A percentile compares a stretch with the other conserved stretches of the same genome.
phyloP scores from a whole-genome alignment of 768 basidiomycete species.

The Tylopilus subfusipes region DNA sequence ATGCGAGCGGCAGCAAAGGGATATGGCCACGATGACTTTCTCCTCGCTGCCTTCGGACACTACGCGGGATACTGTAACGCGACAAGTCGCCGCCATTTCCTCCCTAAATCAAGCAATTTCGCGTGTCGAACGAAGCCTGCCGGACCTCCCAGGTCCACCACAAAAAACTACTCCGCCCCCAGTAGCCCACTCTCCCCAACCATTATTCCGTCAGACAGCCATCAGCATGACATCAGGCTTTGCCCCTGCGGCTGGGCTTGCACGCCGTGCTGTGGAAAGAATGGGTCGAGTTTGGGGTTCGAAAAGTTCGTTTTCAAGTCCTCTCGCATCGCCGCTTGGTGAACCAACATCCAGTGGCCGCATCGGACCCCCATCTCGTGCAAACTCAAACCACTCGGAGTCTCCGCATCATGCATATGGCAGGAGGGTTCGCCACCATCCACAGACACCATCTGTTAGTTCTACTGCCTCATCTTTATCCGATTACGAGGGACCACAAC shows the following conservation, averaged over 20 bases:
- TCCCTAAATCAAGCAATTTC: constrained; percentile 22
- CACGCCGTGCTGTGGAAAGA: constrained; percentile 74
- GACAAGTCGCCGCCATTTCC: constrained; percentile 17
- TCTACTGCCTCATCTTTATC: constrained; percentile 49
- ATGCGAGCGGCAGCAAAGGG: constrained; percentile 39
- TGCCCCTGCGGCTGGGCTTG: constrained; percentile 70
- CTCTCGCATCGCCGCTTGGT: constrained; percentile 45
- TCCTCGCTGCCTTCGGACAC: constrained; percentile 24
- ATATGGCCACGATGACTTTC: constrained; percentile 43
- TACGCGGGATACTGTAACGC: constrained; percentile 28
- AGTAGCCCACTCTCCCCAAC: constrained; percentile 19
- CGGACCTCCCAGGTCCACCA: constrained; percentile 27
- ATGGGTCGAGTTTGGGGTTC: constrained; percentile 65
- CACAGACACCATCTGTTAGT: constrained; percentile 56
- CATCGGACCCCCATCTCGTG: constrained; percentile 35
- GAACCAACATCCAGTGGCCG: constrained; percentile 38
- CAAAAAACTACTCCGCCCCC: constrained; percentile 7
- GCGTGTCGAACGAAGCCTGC: constrained; percentile 28
- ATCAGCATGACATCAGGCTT: constrained; percentile 69
- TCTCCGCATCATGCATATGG: constrained; percentile 20
- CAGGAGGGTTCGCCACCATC: constrained; percentile 48
- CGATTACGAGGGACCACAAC: constrained; percentile 47
- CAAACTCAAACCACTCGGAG: constrained; percentile 40
- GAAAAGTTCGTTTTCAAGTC: constrained; percentile 34
- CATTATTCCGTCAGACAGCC: constrained; percentile 57